Conservation (phyloP, 108 stramenopile genomes). For the Conticribra guillardii region DNA sequence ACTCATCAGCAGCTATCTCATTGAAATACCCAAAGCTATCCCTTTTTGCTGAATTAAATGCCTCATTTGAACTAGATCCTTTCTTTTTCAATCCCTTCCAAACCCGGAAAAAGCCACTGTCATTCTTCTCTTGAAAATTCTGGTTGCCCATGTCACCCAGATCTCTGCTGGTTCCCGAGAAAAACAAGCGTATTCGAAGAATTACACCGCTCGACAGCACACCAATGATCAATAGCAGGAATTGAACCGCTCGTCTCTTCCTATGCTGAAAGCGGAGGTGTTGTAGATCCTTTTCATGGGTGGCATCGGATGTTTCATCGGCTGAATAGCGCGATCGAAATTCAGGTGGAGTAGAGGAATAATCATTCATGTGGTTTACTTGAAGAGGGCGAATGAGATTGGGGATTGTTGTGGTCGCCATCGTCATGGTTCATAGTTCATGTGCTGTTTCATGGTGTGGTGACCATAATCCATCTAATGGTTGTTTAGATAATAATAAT, state of each 20-base stretch:
- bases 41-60: conserved; percentile 5
- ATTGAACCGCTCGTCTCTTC: conserved; percentile 18
- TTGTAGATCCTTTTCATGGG: conserved; percentile 34
- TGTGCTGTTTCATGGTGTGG: no score
- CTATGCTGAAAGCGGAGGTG: conserved; percentile 15
- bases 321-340: conserved; percentile 40
- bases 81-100: conserved; percentile 5
- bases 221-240: conserved; percentile 8
- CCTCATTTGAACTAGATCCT: conserved; percentile 7
- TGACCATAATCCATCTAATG: no score
- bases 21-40: conserved; percentile 56
- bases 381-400: no score
- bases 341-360: background rate
- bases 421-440: no score
- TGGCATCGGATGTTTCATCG: conserved; percentile 33
- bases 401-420: no score
- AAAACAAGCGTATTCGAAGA: conserved; percentile 21
- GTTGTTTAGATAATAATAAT: no score
- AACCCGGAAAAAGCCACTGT: background rate
- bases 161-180: background rate
- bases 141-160: background rate
- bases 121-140: no score
- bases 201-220: conserved; percentile 8
- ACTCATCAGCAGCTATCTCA: conserved; percentile 38
- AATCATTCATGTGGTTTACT: background rate